Evolutionary conservation across 768 basidiomycete genomes (phyloP).

Genomic region (Galerina sulciceps): DNA sequence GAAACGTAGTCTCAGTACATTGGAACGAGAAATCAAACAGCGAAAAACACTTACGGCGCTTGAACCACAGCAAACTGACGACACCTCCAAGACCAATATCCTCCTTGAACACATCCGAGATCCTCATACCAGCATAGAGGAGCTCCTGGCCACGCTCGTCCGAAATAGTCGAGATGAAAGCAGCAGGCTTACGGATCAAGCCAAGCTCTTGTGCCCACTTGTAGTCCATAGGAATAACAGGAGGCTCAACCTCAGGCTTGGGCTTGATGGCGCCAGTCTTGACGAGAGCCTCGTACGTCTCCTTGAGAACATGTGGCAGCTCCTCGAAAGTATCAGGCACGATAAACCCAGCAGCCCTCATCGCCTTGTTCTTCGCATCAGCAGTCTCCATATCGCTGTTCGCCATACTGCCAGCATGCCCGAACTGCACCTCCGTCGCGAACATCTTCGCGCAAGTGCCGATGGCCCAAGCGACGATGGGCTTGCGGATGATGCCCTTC

Average conservation of each 20-base stretch:
- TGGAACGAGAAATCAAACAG: not conserved
- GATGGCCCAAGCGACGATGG: conserved; percentile 99
- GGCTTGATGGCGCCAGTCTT: conserved; percentile 66
- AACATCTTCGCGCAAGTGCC: conserved; percentile 99
- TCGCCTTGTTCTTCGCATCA: conserved; percentile 95
- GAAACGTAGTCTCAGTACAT: not conserved
- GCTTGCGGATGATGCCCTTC: conserved; percentile 92
- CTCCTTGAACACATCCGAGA: conserved; percentile 98
- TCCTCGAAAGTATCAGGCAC: conserved; percentile 98
- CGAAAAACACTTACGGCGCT: conserved; percentile 61
- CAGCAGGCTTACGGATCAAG: conserved; percentile 97
- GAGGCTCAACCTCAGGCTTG: conserved; percentile 83
- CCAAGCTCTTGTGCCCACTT: conserved; percentile 99
- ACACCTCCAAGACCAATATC: conserved; percentile 98
- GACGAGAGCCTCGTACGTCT: conserved; percentile 86
- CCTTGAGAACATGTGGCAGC: conserved; percentile 82
- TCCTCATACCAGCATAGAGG: conserved; percentile 98
- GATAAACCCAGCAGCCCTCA: conserved; percentile 94
- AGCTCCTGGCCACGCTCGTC: conserved; percentile 99
- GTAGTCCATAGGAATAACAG: conserved; percentile 99
- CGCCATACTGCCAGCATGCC: conserved; percentile 97
- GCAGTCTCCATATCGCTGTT: conserved; percentile 98
- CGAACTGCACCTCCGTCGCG: conserved; percentile 98
- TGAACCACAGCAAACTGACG: conserved; percentile 96
- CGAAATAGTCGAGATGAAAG: conserved; percentile 98